Conservation (phyloP, 371 early-diverging fungal genomes). For the Mortierella sp. region DNA sequence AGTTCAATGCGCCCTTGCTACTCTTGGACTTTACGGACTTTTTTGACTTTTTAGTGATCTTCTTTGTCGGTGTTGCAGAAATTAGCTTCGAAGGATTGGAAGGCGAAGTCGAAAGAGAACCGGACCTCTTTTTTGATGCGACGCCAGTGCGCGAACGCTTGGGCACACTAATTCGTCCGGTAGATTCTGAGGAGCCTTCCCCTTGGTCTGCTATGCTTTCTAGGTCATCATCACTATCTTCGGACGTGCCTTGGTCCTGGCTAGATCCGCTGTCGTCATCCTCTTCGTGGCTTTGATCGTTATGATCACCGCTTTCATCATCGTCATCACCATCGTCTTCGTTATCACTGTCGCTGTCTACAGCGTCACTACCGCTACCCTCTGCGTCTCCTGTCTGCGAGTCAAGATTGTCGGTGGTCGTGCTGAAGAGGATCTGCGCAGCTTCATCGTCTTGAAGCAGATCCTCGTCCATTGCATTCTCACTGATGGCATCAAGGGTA, state of each 20-base stretch:
- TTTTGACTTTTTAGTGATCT: conserved; percentile 54
- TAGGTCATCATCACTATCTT: conserved; percentile 40
- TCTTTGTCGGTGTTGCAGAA: conserved; percentile 43
- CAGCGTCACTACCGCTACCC: conserved; percentile 8
- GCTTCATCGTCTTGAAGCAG: conserved; percentile 8
- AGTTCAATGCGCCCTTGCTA: conserved; percentile 40
- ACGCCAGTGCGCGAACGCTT: conserved; percentile 33
- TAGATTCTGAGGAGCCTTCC: not conserved
- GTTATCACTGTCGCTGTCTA: conserved; percentile 5
- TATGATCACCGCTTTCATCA: not conserved
- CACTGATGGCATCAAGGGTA: conserved; percentile 40
- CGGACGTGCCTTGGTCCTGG: conserved; percentile 35
- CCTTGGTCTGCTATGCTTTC: conserved; percentile 15
- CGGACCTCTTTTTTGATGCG: conserved; percentile 17
- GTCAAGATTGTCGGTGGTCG: not conserved
- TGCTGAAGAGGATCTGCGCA: not conserved
- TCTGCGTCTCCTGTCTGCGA: conserved; percentile 7
- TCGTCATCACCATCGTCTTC: conserved; percentile 1
- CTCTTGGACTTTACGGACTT: conserved; percentile 44
- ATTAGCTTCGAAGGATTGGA: conserved; percentile 32
- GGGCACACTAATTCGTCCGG: conserved; percentile 10
- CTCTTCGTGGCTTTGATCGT: conserved; percentile 14
- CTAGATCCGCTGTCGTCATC: conserved; percentile 20
- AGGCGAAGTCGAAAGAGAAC: conserved; percentile 35
- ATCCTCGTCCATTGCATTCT: conserved; percentile 41